phyloP scores from a whole-genome alignment of 2,329 filamentous ascomycete species.

The Trichoderma endophyticum region DNA sequence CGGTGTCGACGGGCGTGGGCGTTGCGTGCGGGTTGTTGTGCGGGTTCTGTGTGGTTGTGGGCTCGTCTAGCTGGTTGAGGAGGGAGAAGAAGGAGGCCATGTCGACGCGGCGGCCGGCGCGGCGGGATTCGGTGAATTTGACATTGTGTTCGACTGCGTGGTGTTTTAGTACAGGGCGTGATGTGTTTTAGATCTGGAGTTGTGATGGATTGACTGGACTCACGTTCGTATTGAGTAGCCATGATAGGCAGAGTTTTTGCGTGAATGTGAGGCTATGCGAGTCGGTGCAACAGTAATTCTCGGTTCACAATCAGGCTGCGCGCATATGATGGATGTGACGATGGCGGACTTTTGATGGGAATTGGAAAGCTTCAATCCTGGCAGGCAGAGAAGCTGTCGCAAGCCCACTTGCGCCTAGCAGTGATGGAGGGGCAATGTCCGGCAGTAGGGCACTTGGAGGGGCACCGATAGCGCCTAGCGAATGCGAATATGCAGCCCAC shows the following conservation, averaged over 20 bases:
- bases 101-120: slow-evolving; percentile 53
- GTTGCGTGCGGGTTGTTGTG: slow-evolving; percentile 55
- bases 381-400: slow-evolving; percentile 21
- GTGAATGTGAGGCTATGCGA: neutral
- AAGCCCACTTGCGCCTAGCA: neutral
- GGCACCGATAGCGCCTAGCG: neutral
- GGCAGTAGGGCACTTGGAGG: neutral
- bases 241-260: slow-evolving; percentile 34
- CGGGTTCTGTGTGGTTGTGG: slow-evolving; percentile 31
- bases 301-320: neutral
- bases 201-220: neutral
- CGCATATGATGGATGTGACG: neutral
- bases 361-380: neutral
- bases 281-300: neutral
- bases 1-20: slow-evolving; percentile 58
- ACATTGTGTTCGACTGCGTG: slow-evolving; percentile 63
- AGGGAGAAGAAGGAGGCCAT: slow-evolving; percentile 62
- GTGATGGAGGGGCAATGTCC: neutral
- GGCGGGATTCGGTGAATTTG: slow-evolving; percentile 40
- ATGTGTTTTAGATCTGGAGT: neutral
- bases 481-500: neutral
- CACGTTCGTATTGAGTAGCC: slow-evolving; percentile 58
- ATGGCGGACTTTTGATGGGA: neutral
- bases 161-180: neutral
- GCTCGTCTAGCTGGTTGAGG: slow-evolving; percentile 50